Conservation (phyloP, 1,139 yeast species). For the Geotrichum reessii region DNA sequence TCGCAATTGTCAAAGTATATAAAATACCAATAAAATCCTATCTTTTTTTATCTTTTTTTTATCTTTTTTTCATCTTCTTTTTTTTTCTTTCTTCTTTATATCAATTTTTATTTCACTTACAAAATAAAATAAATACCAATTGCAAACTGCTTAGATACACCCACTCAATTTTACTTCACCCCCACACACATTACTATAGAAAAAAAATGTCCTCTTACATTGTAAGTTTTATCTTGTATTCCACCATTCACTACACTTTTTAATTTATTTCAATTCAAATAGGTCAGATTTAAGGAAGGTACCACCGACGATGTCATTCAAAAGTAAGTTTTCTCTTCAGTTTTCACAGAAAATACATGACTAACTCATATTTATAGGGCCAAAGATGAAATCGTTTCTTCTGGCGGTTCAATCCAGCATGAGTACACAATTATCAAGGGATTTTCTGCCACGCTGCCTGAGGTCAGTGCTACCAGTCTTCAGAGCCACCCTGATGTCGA, state of each 20-base stretch:
- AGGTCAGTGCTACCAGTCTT: conserved; percentile 27
- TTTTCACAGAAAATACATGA: not conserved
- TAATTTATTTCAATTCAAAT: conserved; percentile 5
- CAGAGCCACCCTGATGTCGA: conserved; percentile 29
- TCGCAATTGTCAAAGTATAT: too few species aligned
- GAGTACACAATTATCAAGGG: conserved; percentile 32
- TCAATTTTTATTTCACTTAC: too few species aligned
- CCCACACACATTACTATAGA: not conserved
- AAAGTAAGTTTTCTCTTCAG: conserved; percentile 20
- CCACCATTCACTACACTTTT: not conserved
- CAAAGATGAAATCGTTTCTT: conserved; percentile 24
- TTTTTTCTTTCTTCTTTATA: not conserved
- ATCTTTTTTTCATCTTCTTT: not conserved
- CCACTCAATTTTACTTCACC: not conserved
- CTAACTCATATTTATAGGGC: conserved; percentile 18
- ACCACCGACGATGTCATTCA: conserved; percentile 26
- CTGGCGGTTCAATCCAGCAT: conserved; percentile 27
- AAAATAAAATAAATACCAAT: too few species aligned
- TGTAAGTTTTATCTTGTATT: conserved; percentile 5
- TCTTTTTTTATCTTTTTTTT: not conserved
- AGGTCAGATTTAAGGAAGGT: conserved; percentile 29
- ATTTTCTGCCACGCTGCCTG: conserved; percentile 32
- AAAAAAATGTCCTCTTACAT: conserved; percentile 13
- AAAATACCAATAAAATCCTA: not conserved
- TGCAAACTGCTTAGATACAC: not conserved